Evolutionary conservation across 2,329 filamentous ascomycete genomes (phyloP), one percentile per base, ranked within the genome.

Genomic region (Penicillium digitatum): DNA sequence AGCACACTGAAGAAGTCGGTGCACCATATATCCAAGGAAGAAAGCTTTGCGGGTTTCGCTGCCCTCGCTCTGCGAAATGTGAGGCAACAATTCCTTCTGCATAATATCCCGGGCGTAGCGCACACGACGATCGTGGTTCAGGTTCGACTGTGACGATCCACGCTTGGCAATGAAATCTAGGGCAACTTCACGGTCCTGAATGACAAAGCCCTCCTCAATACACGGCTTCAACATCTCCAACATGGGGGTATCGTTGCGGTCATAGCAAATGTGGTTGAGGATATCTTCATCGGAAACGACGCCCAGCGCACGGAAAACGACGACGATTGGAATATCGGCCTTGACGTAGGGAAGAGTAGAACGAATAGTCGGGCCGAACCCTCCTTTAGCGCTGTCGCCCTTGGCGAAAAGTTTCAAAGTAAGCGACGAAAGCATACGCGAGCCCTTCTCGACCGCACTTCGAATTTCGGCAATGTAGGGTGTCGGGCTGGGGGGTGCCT

Each of bases 21-120:
- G 93, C 44, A 97, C 90, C 93, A 99, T 99, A 76, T 99, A 99
- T 22, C 95, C 94, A 46, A 99, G 79, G 81, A 97, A 99, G 76
- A 96, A 99, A 2, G 95, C 94, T 72, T 99, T 99, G 56, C 90
- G 82, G 1, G 93, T 97, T 72, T 97, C 93, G 64, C 90, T 95
- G 27, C 94, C 94, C 74, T 96, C 91, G 58, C 84, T 86, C 72
- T 99, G 94, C 1, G 93, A 96, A 58, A 99, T 97, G 69, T 99
- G 94, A 24, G 94, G 95, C 44, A 99, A 78, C 62, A 95, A 88
- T 74, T 99, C 95, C 78, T 96, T 97, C 73, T 96, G 92, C 74
- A 99, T 85, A 63, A 99, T 92, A 65, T 97, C 94, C 67, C 89
- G 85, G 4, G 94, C 94, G 62, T 94, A 93, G 66, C 91, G 87